A percentile compares a stretch with the other conserved stretches of the same genome.
These are phyloP conservation scores for Trichosporon coremiiforme DNA, from an alignment of 1,284 basidiomycete species.

Conservation along the genomic window DNA sequence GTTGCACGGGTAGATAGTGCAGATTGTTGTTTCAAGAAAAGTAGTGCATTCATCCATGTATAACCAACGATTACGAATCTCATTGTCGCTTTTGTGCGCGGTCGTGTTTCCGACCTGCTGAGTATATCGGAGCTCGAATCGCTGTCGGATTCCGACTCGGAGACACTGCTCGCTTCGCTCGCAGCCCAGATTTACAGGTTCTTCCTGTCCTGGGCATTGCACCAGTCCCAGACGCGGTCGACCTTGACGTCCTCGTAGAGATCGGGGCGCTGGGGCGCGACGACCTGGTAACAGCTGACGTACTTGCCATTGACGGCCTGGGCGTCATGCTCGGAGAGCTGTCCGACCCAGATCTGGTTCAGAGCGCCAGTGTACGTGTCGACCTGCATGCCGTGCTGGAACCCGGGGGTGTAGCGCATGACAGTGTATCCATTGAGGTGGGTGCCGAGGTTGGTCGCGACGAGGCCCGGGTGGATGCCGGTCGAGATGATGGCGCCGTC, in stretches of 20 bases:
- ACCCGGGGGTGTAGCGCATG: not conserved
- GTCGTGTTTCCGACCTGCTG: too few relatives aligned
- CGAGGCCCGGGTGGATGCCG: slow-evolving; percentile 47
- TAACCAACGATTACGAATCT: not conserved
- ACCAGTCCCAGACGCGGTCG: slow-evolving; percentile 51
- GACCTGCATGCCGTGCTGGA: slow-evolving; percentile 49
- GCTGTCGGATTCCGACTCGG: too few relatives aligned
- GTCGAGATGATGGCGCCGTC: slow-evolving; percentile 39
- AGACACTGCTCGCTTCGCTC: too few relatives aligned
- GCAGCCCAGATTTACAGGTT: not conserved
- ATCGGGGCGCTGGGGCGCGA: slow-evolving; percentile 42
- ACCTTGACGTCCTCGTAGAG: slow-evolving; percentile 37
- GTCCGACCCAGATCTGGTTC: slow-evolving; percentile 61
- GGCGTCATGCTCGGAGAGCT: slow-evolving; percentile 55
- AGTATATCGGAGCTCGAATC: too few relatives aligned
- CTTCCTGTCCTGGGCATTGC: slow-evolving; percentile 28
- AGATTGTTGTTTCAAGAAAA: not conserved
- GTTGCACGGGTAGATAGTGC: not conserved
- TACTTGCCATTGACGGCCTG: slow-evolving; percentile 45
- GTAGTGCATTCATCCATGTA: not conserved
- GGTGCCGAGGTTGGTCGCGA: slow-evolving; percentile 43
- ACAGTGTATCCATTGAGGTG: slow-evolving; percentile 30
- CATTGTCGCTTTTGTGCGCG: too few relatives aligned
- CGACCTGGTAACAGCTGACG: slow-evolving; percentile 46
- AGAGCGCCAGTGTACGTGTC: slow-evolving; percentile 43